Base-by-base conservation (phyloP, 768 basidiomycete species). In the Cystofilobasidium macerans region DNA sequence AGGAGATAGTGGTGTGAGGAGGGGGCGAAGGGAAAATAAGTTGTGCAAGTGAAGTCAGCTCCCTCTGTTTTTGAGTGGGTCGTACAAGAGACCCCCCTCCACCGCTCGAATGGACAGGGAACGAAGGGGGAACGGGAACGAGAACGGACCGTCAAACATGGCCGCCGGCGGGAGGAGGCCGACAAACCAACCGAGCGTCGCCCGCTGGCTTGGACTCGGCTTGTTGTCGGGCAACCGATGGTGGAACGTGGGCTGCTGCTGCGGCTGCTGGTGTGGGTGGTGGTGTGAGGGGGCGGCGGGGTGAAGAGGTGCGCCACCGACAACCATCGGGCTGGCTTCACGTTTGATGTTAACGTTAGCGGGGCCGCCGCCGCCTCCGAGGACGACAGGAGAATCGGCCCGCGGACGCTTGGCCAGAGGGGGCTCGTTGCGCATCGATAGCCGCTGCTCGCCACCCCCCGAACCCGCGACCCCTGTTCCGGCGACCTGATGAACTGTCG, bases 141-240 rank as follows among this genome's bases (percentile, higher is more conserved):
- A n/a, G 7, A 24, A 80, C 84, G 71, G 69, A 91, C 91, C 93
- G 76, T 95, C 89, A 75, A 95, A 97, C n/a, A 82, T 76, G 18
- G 76, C 69, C 6, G 86, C 78, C 45, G 81, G 77, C 7, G 93
- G 93, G 58, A 98, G 77, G 69, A 85, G 83, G 32, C 85, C 85
- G 38, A 95, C 79, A 76, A 97, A 94, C 84, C 85, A 87, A n/a
- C 83, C 82, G 20, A 94, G 76, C 33, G 38, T 69, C 65, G 42
- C 68, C 68, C 36, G 65, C 64, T 33, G 47, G 69, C 28, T 48
- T 56, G 45, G 14, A 43, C 71, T 38, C 65, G 26, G 42, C 57
- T 32, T 24, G 53, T 42, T 24, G 16, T 30, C n/a, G 30, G 57
- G 60, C 18, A 20, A 61, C 47, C 20, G 42, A 45, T 16, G 58